Percentiles rank a stretch among this genome's conserved stretches.
These are phyloP conservation scores for Agastache rugosa DNA, from an alignment of 257 asterid genomes.

Conservation along the genomic window DNA sequence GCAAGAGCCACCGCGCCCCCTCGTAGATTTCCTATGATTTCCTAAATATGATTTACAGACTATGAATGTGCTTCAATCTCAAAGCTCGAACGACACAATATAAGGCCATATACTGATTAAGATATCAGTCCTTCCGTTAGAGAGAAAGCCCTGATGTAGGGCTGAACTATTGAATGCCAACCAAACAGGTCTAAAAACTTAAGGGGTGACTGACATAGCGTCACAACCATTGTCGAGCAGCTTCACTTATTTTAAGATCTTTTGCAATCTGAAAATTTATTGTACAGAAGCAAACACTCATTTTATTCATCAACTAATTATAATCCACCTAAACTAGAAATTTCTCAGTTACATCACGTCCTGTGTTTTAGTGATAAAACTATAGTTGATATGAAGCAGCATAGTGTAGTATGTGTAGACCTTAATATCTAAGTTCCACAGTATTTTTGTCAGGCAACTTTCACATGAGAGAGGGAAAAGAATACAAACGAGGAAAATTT, in stretches of 20 bases:
- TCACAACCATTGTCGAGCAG: neutral
- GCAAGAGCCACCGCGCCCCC: neutral
- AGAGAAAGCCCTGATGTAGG: neutral
- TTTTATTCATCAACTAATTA: neutral
- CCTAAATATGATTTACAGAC: neutral
- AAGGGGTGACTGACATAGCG: neutral
- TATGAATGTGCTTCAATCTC: neutral
- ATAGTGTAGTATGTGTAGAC: neutral
- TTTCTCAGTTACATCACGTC: too few relatives aligned
- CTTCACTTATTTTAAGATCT: neutral
- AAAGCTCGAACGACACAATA: neutral
- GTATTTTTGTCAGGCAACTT: neutral
- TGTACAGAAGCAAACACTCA: neutral
- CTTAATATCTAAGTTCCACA: neutral
- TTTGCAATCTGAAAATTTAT: neutral
- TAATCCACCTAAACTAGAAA: neutral
- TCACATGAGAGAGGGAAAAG: neutral
- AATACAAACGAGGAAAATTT: neutral
- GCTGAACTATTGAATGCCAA: neutral
- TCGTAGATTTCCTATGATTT: neutral
- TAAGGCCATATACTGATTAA: neutral
- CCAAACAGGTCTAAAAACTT: neutral
- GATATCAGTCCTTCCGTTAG: too few relatives aligned
- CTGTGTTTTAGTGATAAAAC: conserved; percentile 15
- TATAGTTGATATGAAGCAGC: neutral